Evolutionary conservation across 768 basidiomycete species (phyloP).

Genomic region (Leccinum subgranulosum): DNA sequence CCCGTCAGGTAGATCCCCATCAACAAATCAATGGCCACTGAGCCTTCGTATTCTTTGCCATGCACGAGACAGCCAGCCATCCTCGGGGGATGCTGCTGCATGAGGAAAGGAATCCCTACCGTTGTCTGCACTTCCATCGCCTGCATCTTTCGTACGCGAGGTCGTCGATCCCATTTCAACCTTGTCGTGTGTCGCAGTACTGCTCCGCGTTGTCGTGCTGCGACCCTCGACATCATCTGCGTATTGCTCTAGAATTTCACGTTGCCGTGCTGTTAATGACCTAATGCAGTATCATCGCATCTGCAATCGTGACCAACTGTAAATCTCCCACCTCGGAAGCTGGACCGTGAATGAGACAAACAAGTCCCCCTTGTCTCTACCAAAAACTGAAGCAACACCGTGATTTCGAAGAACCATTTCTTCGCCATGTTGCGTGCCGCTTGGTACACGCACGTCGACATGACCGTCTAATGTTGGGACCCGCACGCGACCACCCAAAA

Average conservation of each 20-base stretch:
- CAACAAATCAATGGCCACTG: constrained; percentile 65
- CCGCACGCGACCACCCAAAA: constrained; percentile 89
- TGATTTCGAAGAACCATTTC: constrained; percentile 92
- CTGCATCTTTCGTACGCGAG: constrained; percentile 20
- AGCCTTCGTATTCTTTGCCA: constrained; percentile 68
- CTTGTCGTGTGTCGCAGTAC: constrained; percentile 13
- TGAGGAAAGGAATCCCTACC: constrained; percentile 74
- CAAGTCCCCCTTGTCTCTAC: constrained; percentile 71
- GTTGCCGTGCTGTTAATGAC: constrained; percentile 78
- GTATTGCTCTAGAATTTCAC: constrained; percentile 82
- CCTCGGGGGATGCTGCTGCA: constrained; percentile 49
- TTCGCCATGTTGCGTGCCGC: constrained; percentile 94
- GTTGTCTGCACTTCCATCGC: constrained; percentile 38
- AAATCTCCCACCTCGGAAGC: constrained; percentile 75
- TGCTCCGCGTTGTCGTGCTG: constrained; percentile 16
- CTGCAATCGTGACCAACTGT: constrained; percentile 4
- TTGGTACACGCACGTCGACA: constrained; percentile 88
- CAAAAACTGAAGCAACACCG: constrained; percentile 67
- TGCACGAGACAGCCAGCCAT: constrained; percentile 67
- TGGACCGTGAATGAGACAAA: constrained; percentile 86
- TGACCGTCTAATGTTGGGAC: constrained; percentile 96
- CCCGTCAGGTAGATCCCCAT: constrained; percentile 39
- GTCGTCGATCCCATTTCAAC: constrained; percentile 15
- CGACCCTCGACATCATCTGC: constrained; percentile 91
- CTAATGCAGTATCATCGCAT: constrained; percentile 39